Percentiles rank a stretch among this genome's conserved stretches.
Conservation (phyloP, 2,329 filamentous ascomycete genomes). For the Incumbomyces delicatus region DNA sequence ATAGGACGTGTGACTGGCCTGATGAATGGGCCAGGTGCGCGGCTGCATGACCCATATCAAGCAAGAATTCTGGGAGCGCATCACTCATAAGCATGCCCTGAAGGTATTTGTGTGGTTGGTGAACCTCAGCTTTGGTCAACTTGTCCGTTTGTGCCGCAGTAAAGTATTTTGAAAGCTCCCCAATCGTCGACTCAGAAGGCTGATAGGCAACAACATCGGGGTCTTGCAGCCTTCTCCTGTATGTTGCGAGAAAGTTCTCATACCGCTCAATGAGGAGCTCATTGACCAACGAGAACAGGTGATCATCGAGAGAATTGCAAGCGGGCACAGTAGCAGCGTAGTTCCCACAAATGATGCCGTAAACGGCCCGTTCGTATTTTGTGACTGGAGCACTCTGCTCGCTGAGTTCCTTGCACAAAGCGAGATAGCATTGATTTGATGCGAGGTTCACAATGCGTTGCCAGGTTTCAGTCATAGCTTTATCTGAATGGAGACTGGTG, state of each 20-base stretch:
- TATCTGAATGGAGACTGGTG: constrained; percentile 29
- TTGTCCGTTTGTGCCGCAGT: constrained; percentile 9
- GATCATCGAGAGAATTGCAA: constrained; percentile 74
- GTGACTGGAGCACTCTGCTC: constrained; percentile 53
- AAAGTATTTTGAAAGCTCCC: constrained; percentile 11
- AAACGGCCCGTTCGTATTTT: constrained; percentile 79
- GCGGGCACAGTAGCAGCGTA: constrained; percentile 65
- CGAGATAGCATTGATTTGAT: constrained; percentile 16
- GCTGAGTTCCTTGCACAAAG: constrained; percentile 33
- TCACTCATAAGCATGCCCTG: constrained; percentile 35
- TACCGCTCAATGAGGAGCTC: constrained; percentile 73
- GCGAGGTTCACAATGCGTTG: constrained; percentile 18
- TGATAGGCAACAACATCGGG: constrained; percentile 24
- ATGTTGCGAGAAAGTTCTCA: constrained; percentile 51
- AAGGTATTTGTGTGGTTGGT: constrained; percentile 36
- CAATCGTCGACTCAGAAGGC: constrained; percentile 9
- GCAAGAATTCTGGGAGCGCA: constrained; percentile 33
- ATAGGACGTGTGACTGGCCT: constrained; percentile 23
- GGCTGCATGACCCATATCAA: constrained; percentile 31
- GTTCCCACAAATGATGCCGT: constrained; percentile 81
- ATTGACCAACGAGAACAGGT: constrained; percentile 79
- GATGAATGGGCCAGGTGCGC: constrained; percentile 26
- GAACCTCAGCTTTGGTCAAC: constrained; percentile 29
- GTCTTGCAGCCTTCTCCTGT: constrained; percentile 36
- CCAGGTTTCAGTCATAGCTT: constrained; percentile 26